These are phyloP conservation scores for Xylariaceae sp. DNA, from an alignment of 2,329 filamentous ascomycete species.

Conservation along the genomic window DNA sequence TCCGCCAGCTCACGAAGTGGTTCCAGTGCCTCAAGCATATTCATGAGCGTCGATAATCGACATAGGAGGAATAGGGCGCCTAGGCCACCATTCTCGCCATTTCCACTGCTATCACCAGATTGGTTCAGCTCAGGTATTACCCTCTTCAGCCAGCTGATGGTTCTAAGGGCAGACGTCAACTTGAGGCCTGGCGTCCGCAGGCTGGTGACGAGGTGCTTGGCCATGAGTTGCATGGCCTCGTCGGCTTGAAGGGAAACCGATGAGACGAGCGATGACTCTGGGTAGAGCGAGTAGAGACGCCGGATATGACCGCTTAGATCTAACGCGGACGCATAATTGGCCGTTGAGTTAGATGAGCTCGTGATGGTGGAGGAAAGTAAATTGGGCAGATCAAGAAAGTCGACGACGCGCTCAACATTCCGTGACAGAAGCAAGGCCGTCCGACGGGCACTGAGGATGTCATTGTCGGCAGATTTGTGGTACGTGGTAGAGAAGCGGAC, in stretches of 20 bases:
- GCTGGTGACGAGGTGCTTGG: slow-evolving; percentile 71
- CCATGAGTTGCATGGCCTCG: slow-evolving; percentile 81
- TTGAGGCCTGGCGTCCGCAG: slow-evolving; percentile 76
- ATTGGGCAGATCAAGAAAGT: slow-evolving; percentile 84
- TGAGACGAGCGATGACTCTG: slow-evolving; percentile 66
- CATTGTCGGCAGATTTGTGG: slow-evolving; percentile 64
- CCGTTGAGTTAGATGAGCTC: slow-evolving; percentile 46
- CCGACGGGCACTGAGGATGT: slow-evolving; percentile 66
- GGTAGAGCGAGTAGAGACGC: slow-evolving; percentile 75
- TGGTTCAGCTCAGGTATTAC: slow-evolving; percentile 73
- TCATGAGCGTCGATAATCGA: slow-evolving; percentile 70
- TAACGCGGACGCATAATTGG: slow-evolving; percentile 81
- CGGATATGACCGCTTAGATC: slow-evolving; percentile 93
- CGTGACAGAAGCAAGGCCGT: slow-evolving; percentile 74
- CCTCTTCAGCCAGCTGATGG: slow-evolving; percentile 82
- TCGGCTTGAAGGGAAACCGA: slow-evolving; percentile 74
- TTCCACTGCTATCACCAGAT: slow-evolving; percentile 14
- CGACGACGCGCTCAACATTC: slow-evolving; percentile 83
- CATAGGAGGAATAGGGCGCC: slow-evolving; percentile 85
- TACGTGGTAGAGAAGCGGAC: slow-evolving; percentile 79
- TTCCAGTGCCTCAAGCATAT: slow-evolving; percentile 74
- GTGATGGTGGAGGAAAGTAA: slow-evolving; percentile 74
- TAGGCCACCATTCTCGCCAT: slow-evolving; percentile 59
- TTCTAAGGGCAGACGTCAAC: slow-evolving; percentile 82
- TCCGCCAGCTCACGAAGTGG: slow-evolving; percentile 86